These are phyloP conservation scores for Plasmopara halstedii DNA, from an alignment of 352 stramenopile genomes.

Conservation along the genomic window DNA sequence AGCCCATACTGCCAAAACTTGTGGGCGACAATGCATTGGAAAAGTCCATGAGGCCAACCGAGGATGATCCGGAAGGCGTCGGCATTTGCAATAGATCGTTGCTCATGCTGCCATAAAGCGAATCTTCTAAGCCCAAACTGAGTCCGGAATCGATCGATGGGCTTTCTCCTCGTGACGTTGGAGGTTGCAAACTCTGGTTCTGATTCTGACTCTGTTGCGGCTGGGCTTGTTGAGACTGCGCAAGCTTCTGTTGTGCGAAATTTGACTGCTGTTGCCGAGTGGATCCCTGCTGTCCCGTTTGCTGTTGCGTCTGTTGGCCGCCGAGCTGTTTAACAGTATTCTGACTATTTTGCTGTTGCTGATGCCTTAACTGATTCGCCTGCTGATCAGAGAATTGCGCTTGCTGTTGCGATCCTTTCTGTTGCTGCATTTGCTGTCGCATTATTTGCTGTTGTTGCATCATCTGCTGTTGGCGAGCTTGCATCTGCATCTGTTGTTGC, in stretches of 20 bases:
- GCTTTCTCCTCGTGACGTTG: conserved; percentile 31
- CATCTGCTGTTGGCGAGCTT: conserved; percentile 35
- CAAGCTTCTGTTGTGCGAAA: conserved; percentile 21
- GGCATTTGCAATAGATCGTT: conserved; percentile 57
- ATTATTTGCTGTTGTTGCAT: conserved; percentile 44
- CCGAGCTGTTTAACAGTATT: conserved; percentile 30
- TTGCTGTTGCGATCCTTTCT: conserved; percentile 16
- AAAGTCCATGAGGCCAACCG: conserved; percentile 55
- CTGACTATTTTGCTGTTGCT: conserved; percentile 29
- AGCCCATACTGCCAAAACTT: conserved; percentile 50
- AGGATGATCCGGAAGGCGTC: conserved; percentile 25
- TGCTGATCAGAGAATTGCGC: conserved; percentile 15
- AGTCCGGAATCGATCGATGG: conserved; percentile 40
- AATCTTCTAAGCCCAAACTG: conserved; percentile 49
- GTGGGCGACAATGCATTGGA: conserved; percentile 58
- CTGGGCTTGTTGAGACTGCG: conserved; percentile 19
- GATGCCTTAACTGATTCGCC: conserved; percentile 20
- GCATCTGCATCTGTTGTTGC: conserved; percentile 41
- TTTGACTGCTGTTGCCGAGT: conserved; percentile 24
- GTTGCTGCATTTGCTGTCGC: conserved; percentile 31
- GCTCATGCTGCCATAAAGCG: conserved; percentile 45
- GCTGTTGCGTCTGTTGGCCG: conserved; percentile 32
- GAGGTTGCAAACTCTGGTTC: conserved; percentile 12
- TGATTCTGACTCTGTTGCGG: conserved; percentile 7
- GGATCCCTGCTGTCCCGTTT: conserved; percentile 25